Evolutionary conservation across 1,139 yeast genomes (phyloP).

Genomic region (Zhuliangozyma blackwelliae): DNA sequence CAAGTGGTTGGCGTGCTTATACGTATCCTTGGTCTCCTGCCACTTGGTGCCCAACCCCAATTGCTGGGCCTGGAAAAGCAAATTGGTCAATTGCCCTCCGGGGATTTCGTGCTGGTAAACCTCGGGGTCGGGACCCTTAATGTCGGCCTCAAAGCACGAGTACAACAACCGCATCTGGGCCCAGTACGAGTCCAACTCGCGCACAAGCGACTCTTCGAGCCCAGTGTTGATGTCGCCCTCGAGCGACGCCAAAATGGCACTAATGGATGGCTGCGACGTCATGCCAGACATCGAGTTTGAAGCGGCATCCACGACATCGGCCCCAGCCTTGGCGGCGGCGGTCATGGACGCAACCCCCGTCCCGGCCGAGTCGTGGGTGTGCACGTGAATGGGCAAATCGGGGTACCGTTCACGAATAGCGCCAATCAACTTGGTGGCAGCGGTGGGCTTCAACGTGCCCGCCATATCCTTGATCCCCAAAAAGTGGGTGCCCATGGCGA

Average conservation of each 20-base stretch:
- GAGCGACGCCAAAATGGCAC: slow-evolving; percentile 86
- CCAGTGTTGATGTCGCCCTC: slow-evolving; percentile 85
- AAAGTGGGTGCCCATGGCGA: slow-evolving; percentile 91
- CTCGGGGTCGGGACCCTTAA: slow-evolving; percentile 99
- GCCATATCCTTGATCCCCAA: slow-evolving; percentile 99
- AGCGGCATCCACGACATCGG: slow-evolving; percentile 97
- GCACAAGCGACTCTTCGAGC: slow-evolving; percentile 59
- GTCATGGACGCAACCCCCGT: slow-evolving; percentile 98
- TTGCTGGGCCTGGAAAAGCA: slow-evolving; percentile 98
- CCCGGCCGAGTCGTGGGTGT: slow-evolving; percentile 99
- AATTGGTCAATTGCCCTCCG: slow-evolving; percentile 97
- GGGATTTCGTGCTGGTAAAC: slow-evolving; percentile 98
- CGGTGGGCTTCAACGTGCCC: slow-evolving; percentile 94
- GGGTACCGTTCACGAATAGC: slow-evolving; percentile 85
- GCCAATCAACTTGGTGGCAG: slow-evolving; percentile 78
- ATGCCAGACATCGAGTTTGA: slow-evolving; percentile 96
- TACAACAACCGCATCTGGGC: slow-evolving; percentile 96
- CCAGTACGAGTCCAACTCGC: slow-evolving; percentile 93
- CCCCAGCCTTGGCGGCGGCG: slow-evolving; percentile 93
- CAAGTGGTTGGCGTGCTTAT: slow-evolving; percentile 81
- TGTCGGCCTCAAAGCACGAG: slow-evolving; percentile 96
- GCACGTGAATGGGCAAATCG: slow-evolving; percentile 93
- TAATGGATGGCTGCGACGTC: slow-evolving; percentile 96
- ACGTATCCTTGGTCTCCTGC: slow-evolving; percentile 92
- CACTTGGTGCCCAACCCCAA: slow-evolving; percentile 95